These are phyloP conservation scores for Parasarocladium wereldwijsianum DNA, from an alignment of 2,329 filamentous ascomycete genomes.

Conservation along the genomic window DNA sequence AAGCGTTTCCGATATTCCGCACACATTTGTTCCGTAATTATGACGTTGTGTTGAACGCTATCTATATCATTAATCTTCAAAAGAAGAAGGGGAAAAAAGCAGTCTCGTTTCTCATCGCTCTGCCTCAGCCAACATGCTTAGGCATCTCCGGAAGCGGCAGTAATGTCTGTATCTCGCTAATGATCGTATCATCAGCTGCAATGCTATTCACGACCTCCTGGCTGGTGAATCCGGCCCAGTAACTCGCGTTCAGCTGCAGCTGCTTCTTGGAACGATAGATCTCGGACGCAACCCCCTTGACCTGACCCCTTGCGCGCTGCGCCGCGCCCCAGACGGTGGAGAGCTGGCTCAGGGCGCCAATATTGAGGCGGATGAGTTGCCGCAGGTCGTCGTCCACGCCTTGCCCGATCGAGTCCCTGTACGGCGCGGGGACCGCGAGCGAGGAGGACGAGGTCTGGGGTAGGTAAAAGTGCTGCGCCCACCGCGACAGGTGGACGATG, in stretches of 20 bases:
- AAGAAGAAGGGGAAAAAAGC: no score
- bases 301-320: conserved; percentile 52
- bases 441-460: conserved; percentile 40
- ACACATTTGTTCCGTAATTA: no score
- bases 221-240: conserved; percentile 33
- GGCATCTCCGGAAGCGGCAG: no score
- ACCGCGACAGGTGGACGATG: conserved; percentile 70
- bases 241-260: conserved; percentile 30
- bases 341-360: conserved; percentile 57
- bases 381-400: conserved; percentile 47
- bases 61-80: no score
- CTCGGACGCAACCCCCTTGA: conserved; percentile 66
- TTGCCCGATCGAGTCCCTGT: conserved; percentile 2
- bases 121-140: no score
- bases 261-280: conserved; percentile 48
- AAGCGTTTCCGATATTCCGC: no score
- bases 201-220: conserved; percentile 35
- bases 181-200: conserved; percentile 36
- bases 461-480: conserved; percentile 26
- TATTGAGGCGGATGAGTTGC: conserved; percentile 66
- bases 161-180: conserved; percentile 27
- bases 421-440: conserved; percentile 9
- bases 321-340: conserved; percentile 61
- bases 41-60: no score
- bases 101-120: no score